Evolutionary conservation across 345 rosid genomes (phyloP), one percentile per base, ranked within the genome.

Genomic region (Mangifera indica): DNA sequence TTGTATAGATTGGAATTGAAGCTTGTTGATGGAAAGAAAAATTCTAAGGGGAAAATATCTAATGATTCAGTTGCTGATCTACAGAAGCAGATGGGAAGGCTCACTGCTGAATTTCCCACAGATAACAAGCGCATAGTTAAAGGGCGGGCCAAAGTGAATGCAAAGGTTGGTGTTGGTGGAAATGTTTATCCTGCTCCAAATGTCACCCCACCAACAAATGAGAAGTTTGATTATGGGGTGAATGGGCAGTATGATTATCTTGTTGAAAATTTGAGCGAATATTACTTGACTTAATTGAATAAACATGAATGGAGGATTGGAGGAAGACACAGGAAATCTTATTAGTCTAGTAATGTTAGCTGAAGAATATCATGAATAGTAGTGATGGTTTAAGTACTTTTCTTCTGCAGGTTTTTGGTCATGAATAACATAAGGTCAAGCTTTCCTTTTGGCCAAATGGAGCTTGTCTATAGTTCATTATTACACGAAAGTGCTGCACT

Each of bases 71-170:
- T 95, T 62, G 91, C 89, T 72, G 93, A 95, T 78, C 84, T 91
- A 74, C 99, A 93, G 86, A 95, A 89, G 77, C 97, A 92, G 84
- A 95, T 93, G 98, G 93, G 96, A 76, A 87, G 91, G 78, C 94
- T 95, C 52, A 80, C 90, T 1, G 94, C 97, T 5, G 98, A 93
- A 79, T 92, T 92, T 66, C 96, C 97, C n/a, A 66, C 87, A 0
- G 94, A 92, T 12, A 91, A 84, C 83, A 92, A 92, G 76, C 97
- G 93, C 59, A 66, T 81, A 26, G 79, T 84, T 69, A 90, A 88
- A 72, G 97, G 89, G 54, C 83, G 93, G 62, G 79, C 87, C 66
- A 92, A 86, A 75, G 74, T 86, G 67, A 86, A 77, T 69, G 71
- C 83, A 4, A 92, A 91, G 78, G 82, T 67, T 7, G 75, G 79